Conservation (phyloP, 1,284 basidiomycete genomes). For the Cryptococcus sp. region DNA sequence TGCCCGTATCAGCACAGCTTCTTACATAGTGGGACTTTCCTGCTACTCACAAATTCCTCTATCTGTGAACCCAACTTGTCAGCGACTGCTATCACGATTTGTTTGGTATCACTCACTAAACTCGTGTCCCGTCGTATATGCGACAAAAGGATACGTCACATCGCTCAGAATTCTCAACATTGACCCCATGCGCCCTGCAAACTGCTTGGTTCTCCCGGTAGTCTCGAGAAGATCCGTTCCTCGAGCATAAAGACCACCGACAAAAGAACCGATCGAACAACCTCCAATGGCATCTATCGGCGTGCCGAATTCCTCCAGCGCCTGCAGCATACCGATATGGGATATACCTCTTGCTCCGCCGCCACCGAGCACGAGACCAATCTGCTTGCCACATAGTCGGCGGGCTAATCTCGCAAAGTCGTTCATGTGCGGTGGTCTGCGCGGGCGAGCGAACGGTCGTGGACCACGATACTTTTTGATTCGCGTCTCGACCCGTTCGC, state of each 20-base stretch:
- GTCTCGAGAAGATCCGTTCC: slow-evolving; percentile 89
- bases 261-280: slow-evolving; percentile 86
- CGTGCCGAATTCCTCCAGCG: slow-evolving; percentile 86
- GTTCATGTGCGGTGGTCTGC: slow-evolving; percentile 75
- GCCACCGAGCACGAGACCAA: slow-evolving; percentile 92
- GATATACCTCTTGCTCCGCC: slow-evolving; percentile 94
- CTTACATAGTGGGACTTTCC: slow-evolving; percentile 68
- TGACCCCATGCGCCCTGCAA: slow-evolving; percentile 87
- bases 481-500: slow-evolving; percentile 84
- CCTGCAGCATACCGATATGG: slow-evolving; percentile 86
- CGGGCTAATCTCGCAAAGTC: slow-evolving; percentile 93
- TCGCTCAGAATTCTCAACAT: slow-evolving; percentile 94
- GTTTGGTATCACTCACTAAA: slow-evolving; percentile 57
- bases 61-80: slow-evolving; percentile 27
- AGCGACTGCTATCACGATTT: slow-evolving; percentile 14
- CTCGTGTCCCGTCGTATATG: slow-evolving; percentile 96
- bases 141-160: slow-evolving; percentile 94
- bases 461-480: slow-evolving; percentile 82
- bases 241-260: slow-evolving; percentile 94
- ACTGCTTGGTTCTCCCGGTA: slow-evolving; percentile 67
- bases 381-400: slow-evolving; percentile 86
- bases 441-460: slow-evolving; percentile 68
- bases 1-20: slow-evolving; percentile 8
- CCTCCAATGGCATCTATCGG: slow-evolving; percentile 91
- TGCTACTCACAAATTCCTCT: slow-evolving; percentile 59